A percentile compares a stretch with the other conserved stretches of the same genome.
Evolutionary conservation across 2,329 filamentous ascomycete species (phyloP).

Genomic region (Epichloe uncinata): DNA sequence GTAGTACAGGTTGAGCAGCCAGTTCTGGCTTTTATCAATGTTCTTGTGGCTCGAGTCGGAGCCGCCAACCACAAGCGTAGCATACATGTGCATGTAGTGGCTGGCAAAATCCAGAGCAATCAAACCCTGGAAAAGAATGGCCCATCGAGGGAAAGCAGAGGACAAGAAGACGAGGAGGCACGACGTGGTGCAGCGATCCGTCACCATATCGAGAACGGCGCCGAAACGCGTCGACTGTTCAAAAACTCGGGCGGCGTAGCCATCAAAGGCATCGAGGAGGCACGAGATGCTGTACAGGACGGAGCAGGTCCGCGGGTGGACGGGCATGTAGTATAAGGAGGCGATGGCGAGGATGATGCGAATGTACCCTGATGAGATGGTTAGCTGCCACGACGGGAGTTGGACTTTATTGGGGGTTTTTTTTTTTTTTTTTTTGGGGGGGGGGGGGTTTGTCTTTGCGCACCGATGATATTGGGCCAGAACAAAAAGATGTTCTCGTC

Average conservation of each 20-base stretch:
- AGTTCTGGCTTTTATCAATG: slow-evolving; percentile 75
- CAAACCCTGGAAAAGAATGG: slow-evolving; percentile 84
- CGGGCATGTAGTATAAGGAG: slow-evolving; percentile 97
- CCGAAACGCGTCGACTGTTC: slow-evolving; percentile 93
- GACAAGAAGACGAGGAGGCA: slow-evolving; percentile 91
- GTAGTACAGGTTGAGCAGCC: slow-evolving; percentile 90
- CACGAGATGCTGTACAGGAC: slow-evolving; percentile 87
- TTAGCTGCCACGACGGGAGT: neutral
- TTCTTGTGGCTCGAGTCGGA: slow-evolving; percentile 80
- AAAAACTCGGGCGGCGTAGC: slow-evolving; percentile 66
- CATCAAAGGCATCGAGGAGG: slow-evolving; percentile 88
- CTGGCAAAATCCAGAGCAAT: slow-evolving; percentile 89
- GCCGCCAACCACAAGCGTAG: slow-evolving; percentile 78
- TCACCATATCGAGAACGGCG: slow-evolving; percentile 97
- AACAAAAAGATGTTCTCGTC: slow-evolving; percentile 72
- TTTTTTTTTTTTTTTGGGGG: too few relatives aligned
- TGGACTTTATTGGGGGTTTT: too few relatives aligned
- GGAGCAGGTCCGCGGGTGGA: slow-evolving; percentile 92
- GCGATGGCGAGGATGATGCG: slow-evolving; percentile 73
- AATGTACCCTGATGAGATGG: slow-evolving; percentile 46
- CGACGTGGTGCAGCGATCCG: slow-evolving; percentile 90
- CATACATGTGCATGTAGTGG: slow-evolving; percentile 99
- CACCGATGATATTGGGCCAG: slow-evolving; percentile 71
- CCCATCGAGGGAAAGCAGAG: slow-evolving; percentile 87
- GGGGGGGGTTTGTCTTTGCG: slow-evolving; percentile 10